Evolutionary conservation across 176 grass and related monocot species (phyloP).

Genomic region (Avena atlantica): DNA sequence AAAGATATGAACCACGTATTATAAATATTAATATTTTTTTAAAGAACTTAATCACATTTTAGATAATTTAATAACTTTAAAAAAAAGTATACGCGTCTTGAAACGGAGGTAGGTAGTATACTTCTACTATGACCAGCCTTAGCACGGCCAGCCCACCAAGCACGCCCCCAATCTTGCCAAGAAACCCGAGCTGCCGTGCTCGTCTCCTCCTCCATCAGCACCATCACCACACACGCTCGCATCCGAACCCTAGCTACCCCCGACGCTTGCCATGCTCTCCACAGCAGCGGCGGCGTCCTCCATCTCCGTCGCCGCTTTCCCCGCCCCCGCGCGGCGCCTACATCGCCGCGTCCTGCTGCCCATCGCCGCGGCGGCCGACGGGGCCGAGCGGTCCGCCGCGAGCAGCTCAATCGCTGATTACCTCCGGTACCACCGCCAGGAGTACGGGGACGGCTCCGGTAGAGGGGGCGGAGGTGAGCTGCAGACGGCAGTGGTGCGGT

Average conservation of each 20-base stretch:
- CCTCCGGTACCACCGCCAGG: conserved; percentile 64
- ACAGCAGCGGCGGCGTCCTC: conserved; percentile 37
- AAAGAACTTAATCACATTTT: too few relatives aligned
- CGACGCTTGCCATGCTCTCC: conserved; percentile 40
- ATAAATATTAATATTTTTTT: too few relatives aligned
- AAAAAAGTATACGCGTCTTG: too few relatives aligned
- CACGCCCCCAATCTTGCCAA: too few relatives aligned
- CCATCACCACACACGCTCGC: background rate
- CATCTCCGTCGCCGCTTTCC: conserved; percentile 36
- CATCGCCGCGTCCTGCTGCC: background rate
- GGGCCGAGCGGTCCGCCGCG: conserved; percentile 42
- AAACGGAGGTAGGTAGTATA: too few relatives aligned
- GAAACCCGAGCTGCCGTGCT: background rate
- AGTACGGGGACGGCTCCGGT: background rate
- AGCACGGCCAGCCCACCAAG: too few relatives aligned
- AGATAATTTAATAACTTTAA: too few relatives aligned
- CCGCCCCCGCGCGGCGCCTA: conserved; percentile 1
- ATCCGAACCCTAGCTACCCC: background rate
- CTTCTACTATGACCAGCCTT: too few relatives aligned
- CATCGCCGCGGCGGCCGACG: background rate
- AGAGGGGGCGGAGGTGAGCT: conserved; percentile 56
- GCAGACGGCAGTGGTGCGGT: conserved; percentile 83
- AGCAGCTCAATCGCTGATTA: conserved; percentile 66
- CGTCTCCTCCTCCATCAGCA: background rate
- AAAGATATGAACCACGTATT: too few relatives aligned